Base-by-base conservation (phyloP, 2,329 filamentous ascomycete genomes). In the Sporothrix phasma region DNA sequence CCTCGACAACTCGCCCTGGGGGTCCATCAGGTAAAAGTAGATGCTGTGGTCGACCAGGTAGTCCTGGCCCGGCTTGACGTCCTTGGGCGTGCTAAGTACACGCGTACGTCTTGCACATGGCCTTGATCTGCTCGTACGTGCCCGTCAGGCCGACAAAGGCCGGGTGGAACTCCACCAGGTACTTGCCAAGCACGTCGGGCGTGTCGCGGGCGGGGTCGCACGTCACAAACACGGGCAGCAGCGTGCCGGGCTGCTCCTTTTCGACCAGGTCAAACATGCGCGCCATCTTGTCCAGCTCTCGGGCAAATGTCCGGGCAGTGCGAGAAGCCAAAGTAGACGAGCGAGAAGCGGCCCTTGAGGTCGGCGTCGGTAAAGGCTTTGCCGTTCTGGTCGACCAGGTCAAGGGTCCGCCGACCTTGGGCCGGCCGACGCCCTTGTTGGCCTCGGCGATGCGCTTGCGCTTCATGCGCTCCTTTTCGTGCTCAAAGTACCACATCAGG, bases 221-320 rank as follows among this genome's bases (percentile, higher is more conserved):
- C 53, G 92, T 96, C 69, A 99, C 90, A 76, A 99, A 97, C 65
- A 99, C 81, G 31, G 93, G 90, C 34, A 87, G 79, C 69, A 97
- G 77, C 59, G 80, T 70, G 53, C 75, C 76, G 2, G 82, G 80
- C 4, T 73, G 71, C 70, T 81, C 76, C 59, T 77, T 78, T 69
- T 86, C 79, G 51, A 88, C 81, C 6, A 84, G 79, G 73, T 99
- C 92, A 72, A 95, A 88, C 85, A 97, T 96, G 65, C 83, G 82
- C n/a, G 93, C 90, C 92, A 99, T 97, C 80, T 99, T 99, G 79
- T 99, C 94, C 71, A 99, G 88, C 78, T 99, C 94, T 73, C 99
- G 94, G 94, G 79, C 94, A 99, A 74, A 99, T 99, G 74, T 99
- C 94, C 26, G 94, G 94, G 75, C 94, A 99, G 76, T 97, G 92